Conservation (phyloP, 2,329 filamentous ascomycete genomes). For the Trichoderma koningii region DNA sequence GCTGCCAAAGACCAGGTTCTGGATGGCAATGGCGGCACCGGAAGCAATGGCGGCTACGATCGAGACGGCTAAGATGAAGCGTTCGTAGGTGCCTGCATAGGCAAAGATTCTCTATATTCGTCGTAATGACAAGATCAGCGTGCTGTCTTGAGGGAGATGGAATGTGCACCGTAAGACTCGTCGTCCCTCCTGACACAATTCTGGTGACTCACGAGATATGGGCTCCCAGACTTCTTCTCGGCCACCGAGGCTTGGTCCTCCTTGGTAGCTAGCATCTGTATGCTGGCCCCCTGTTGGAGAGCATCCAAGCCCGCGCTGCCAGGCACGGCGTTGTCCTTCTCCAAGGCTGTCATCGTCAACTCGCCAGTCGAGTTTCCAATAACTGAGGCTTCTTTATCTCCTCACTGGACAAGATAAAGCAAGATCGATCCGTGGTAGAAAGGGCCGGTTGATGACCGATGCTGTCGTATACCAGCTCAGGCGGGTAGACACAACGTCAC, state of each 20-base stretch:
- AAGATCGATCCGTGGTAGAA: neutral
- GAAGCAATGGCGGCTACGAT: conserved; percentile 41
- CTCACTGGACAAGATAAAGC: neutral
- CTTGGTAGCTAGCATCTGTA: neutral
- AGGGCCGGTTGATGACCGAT: too few relatives aligned
- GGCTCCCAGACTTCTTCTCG: conserved; percentile 11
- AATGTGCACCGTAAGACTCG: too few relatives aligned
- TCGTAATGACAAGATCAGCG: neutral
- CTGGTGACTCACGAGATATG: conserved; percentile 9
- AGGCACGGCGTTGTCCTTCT: neutral
- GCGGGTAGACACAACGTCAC: too few relatives aligned
- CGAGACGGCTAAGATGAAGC: conserved; percentile 10
- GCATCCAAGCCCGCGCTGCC: neutral
- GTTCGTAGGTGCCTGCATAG: neutral
- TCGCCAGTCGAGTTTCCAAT: neutral
- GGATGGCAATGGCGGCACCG: conserved; percentile 42
- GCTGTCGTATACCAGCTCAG: too few relatives aligned
- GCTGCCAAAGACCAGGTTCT: conserved; percentile 44
- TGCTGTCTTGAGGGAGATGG: neutral
- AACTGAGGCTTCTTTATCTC: neutral
- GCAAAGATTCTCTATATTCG: conserved; percentile 21
- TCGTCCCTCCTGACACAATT: neutral
- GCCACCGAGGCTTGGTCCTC: neutral
- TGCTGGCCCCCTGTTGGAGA: neutral
- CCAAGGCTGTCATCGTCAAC: conserved; percentile 2